Conservation (phyloP, 495 filamentous ascomycete species). For the Xeromyces bisporus region DNA sequence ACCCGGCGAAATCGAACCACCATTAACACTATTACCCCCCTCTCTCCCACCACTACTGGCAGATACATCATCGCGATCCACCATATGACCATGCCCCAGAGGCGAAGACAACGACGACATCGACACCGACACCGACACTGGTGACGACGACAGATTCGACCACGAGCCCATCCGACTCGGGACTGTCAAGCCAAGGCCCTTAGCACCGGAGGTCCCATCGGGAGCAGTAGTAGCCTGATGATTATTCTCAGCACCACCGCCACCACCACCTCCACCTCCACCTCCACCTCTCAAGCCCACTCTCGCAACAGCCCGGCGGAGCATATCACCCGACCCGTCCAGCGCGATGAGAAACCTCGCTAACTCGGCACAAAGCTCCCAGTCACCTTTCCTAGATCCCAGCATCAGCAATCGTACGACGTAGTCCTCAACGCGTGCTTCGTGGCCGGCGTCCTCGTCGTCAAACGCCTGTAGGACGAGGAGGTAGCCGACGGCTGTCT, state of each 20-base stretch:
- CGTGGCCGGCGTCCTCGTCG: conserved; percentile 51
- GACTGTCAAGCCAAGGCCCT: conserved; percentile 24
- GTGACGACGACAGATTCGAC: background rate
- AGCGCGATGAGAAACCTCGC: conserved; percentile 85
- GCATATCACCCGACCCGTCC: conserved; percentile 67
- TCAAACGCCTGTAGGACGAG: conserved; percentile 91
- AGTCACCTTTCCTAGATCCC: conserved; percentile 73
- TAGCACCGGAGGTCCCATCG: conserved; percentile 17
- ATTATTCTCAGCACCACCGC: background rate
- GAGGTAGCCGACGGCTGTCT: conserved; percentile 91
- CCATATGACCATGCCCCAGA: conserved; percentile 1
- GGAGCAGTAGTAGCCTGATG: too few species aligned
- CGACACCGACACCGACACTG: background rate
- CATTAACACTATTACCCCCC: conserved; percentile 3
- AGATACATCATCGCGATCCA: conserved; percentile 4
- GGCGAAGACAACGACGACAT: conserved; percentile 17
- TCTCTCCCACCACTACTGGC: conserved; percentile 3
- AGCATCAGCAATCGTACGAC: conserved; percentile 67
- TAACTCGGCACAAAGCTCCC: conserved; percentile 92
- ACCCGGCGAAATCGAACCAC: conserved; percentile 1
- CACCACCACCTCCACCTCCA: background rate
- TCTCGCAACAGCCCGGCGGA: conserved; percentile 60
- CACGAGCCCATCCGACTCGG: conserved; percentile 11
- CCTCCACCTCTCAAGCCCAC: conserved; percentile 34
- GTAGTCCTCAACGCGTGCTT: conserved; percentile 43